Conservation (phyloP, 257 asterid genomes). For the Leptodermis oblonga region DNA sequence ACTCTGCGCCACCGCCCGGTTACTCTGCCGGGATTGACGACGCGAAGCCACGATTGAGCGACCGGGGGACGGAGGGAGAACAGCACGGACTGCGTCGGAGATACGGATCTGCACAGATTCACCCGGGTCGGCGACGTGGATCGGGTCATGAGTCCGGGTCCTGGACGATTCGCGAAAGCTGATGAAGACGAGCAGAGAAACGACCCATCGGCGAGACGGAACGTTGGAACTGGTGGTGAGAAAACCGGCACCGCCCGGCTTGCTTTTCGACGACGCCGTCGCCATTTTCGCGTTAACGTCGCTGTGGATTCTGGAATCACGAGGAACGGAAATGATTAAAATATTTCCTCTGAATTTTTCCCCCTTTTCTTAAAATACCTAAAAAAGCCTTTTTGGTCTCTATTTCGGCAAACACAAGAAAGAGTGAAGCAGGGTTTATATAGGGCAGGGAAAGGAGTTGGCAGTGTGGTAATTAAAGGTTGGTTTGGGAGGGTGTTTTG, state of each 20-base stretch:
- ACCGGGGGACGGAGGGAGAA: constrained; percentile 37
- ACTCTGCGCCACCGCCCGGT: constrained; percentile 28
- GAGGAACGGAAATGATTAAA: background rate
- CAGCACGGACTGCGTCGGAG: constrained; percentile 61
- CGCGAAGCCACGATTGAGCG: constrained; percentile 48
- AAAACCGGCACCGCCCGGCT: constrained; percentile 46
- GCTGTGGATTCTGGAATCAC: constrained; percentile 19
- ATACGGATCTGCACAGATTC: constrained; percentile 56
- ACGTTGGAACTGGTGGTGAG: constrained; percentile 54
- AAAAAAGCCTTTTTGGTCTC: constrained; percentile 40
- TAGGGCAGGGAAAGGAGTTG: constrained; percentile 41
- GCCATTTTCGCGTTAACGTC: constrained; percentile 29
- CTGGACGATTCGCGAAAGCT: constrained; percentile 30
- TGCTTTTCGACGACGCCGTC: constrained; percentile 42
- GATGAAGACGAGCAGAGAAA: constrained; percentile 61
- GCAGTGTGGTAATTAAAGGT: too few relatives aligned
- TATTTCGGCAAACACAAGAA: constrained; percentile 65
- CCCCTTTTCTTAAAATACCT: background rate
- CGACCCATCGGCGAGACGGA: constrained; percentile 71
- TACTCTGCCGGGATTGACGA: constrained; percentile 34
- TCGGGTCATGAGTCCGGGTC: constrained; percentile 37
- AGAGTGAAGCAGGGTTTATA: constrained; percentile 42
- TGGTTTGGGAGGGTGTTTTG: background rate
- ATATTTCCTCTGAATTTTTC: background rate
- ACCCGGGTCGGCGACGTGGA: constrained; percentile 76